A percentile compares a stretch with the other conserved stretches of the same genome.
Evolutionary conservation across 495 filamentous ascomycete species (phyloP).

Genomic region (Aspergillus kassunensis): DNA sequence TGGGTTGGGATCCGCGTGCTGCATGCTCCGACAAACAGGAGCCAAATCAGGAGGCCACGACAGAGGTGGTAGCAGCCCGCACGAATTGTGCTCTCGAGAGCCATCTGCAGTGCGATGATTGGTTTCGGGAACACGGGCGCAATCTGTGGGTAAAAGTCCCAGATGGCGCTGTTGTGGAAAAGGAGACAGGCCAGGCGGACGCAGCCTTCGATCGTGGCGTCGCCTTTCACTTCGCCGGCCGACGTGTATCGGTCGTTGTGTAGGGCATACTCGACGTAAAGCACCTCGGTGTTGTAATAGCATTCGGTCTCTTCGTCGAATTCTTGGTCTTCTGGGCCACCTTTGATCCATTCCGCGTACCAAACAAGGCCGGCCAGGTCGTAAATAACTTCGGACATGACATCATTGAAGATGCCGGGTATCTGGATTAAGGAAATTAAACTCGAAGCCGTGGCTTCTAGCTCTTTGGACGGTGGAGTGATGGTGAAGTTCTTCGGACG

Average conservation of each 20-base stretch:
- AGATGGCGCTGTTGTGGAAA: conserved; percentile 46
- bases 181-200: conserved; percentile 40
- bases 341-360: conserved; percentile 44
- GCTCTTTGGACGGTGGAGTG: conserved; percentile 33
- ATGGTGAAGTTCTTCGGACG: conserved; percentile 36
- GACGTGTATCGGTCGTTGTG: conserved; percentile 52
- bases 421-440: conserved; percentile 36
- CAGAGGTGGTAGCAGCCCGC: conserved; percentile 34
- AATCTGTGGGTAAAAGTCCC: conserved; percentile 43
- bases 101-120: conserved; percentile 34
- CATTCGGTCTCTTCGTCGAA: conserved; percentile 40
- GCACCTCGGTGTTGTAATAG: conserved; percentile 46
- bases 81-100: conserved; percentile 35
- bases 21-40: conserved; percentile 40
- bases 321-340: conserved; percentile 26
- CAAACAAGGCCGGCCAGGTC: conserved; percentile 39
- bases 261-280: conserved; percentile 42
- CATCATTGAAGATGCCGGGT: conserved; percentile 37
- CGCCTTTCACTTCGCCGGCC: conserved; percentile 57
- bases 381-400: conserved; percentile 32
- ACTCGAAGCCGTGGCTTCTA: conserved; percentile 32
- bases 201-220: conserved; percentile 43
- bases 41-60: conserved; percentile 40
- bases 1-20: conserved; percentile 28
- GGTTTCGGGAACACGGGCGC: conserved; percentile 39